Base-by-base conservation (phyloP, 805 yeast species). In the Scheffersomyces stipitis region DNA sequence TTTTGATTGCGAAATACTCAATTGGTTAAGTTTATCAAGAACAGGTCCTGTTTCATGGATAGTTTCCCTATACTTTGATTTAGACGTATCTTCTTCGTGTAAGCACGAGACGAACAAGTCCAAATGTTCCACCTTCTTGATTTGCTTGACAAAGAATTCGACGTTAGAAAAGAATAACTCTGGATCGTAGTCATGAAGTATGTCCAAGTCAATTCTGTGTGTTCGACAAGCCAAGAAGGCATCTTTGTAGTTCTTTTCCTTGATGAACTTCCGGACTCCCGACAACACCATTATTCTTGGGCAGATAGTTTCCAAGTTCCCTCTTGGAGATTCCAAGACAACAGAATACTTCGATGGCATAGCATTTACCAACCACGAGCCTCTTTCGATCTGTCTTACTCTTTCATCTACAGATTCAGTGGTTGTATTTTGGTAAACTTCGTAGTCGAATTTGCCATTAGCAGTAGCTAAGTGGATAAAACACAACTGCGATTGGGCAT, bases 221-320 rank as follows among this genome's bases (percentile, higher is more conserved):
- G 88, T 80, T 45, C 97, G 79, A 66, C 98, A 93, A 5, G 82
- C 75, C 30, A 76, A 48, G 50, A 91, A 89, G 0, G 99, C 99
- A n/a, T 71, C 71, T 31, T 64, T 67, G 52, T 83, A 93, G 24
- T 78, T 66, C 39, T 62, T 69, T 1, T 68, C 63, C 23, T 73
- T 68, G 42, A 93, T 87, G 46, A 74, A 73, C 23, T 74, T 69
- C 46, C 99, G 76, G 17, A 93, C 95, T 15, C 83, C 93, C 9
- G 86, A 75, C 27, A 93, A 66, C 3, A 91, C 95, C 84, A 93
- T 81, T 31, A 93, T 85, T 58, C 99, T 75, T 10, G 99, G 99
- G 52, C 80, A 82, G 14, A 93, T 85, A 0, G 98, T 89, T 60
- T 93, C 99, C 48, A 93, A 66, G 53, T 93, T 93, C 43, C 99